Conservation (phyloP, 805 yeast species). For the Blastobotrys mokoenaii region DNA sequence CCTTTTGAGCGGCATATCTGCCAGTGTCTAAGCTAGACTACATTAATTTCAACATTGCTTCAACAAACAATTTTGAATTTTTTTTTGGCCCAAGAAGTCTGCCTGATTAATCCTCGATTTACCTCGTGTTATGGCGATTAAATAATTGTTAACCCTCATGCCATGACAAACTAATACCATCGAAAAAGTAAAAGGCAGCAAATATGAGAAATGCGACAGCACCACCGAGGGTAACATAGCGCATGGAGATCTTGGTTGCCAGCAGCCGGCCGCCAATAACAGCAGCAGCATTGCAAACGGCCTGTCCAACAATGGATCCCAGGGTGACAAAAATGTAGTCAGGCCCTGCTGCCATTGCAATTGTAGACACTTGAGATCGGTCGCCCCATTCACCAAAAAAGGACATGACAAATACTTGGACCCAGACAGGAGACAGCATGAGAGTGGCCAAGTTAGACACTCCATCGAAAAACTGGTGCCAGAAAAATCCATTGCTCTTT, state of each 20-base stretch:
- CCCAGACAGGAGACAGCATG: conserved; percentile 80
- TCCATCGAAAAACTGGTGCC: conserved; percentile 27
- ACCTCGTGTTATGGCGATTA: too few species aligned
- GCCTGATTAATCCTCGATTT: too few species aligned
- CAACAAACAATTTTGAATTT: too few species aligned
- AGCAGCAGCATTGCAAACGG: conserved; percentile 81
- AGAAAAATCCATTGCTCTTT: conserved; percentile 10
- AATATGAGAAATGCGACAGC: conserved; percentile 79
- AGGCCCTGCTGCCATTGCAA: conserved; percentile 97
- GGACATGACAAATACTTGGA: conserved; percentile 91
- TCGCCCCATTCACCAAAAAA: conserved; percentile 99
- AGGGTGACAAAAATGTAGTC: conserved; percentile 81
- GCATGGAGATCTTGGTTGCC: conserved; percentile 71
- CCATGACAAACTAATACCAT: conserved; percentile 30
- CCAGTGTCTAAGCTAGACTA: too few species aligned
- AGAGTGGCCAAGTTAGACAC: conserved; percentile 49
- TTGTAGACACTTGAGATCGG: conserved; percentile 94
- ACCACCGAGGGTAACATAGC: conserved; percentile 88
- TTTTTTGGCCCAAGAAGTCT: too few species aligned
- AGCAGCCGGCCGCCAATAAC: conserved; percentile 86
- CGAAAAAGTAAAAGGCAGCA: conserved; percentile 69
- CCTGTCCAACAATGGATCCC: conserved; percentile 89
- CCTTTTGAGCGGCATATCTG: too few species aligned
- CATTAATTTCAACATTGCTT: too few species aligned
- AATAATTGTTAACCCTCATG: neutral